A percentile compares a stretch with the other conserved stretches of the same genome.
Conservation (phyloP, 805 yeast genomes). For the Hemisphaericaspora nanyangensis region DNA sequence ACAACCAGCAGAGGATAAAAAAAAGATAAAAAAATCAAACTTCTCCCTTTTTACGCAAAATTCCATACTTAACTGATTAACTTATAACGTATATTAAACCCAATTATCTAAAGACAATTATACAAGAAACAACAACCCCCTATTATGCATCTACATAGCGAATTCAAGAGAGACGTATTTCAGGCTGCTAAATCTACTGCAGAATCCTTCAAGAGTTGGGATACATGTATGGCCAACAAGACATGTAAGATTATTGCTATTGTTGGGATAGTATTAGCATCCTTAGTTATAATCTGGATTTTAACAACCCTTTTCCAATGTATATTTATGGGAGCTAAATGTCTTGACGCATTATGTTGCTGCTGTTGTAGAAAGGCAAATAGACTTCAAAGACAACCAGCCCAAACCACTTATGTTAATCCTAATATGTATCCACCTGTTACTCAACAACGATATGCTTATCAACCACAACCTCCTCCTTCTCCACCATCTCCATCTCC, state of each 20-base stretch:
- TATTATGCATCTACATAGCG: neutral
- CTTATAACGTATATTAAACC: too few relatives aligned
- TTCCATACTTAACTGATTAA: too few relatives aligned
- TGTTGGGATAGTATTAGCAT: slow-evolving; percentile 63
- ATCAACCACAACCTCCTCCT: slow-evolving; percentile 6
- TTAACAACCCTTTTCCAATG: slow-evolving; percentile 53
- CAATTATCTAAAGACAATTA: too few relatives aligned
- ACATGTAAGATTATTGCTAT: slow-evolving; percentile 76
- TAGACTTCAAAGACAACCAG: slow-evolving; percentile 13
- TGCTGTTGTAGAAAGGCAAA: slow-evolving; percentile 40
- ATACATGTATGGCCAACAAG: slow-evolving; percentile 74
- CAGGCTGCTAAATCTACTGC: slow-evolving; percentile 26
- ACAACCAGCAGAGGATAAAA: too few relatives aligned
- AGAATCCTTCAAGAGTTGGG: slow-evolving; percentile 64
- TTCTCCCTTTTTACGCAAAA: too few relatives aligned
- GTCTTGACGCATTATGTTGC: slow-evolving; percentile 44
- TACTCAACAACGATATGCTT: slow-evolving; percentile 5
- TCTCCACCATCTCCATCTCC: neutral
- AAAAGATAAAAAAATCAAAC: too few relatives aligned
- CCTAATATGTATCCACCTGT: slow-evolving; percentile 33
- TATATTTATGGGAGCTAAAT: slow-evolving; percentile 48
- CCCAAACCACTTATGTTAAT: slow-evolving; percentile 15
- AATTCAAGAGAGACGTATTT: slow-evolving; percentile 8
- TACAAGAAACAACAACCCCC: too few relatives aligned
- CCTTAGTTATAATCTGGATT: slow-evolving; percentile 52